phyloP scores from a whole-genome alignment of 2,329 filamentous ascomycete species.

The Cercospora sp. region DNA sequence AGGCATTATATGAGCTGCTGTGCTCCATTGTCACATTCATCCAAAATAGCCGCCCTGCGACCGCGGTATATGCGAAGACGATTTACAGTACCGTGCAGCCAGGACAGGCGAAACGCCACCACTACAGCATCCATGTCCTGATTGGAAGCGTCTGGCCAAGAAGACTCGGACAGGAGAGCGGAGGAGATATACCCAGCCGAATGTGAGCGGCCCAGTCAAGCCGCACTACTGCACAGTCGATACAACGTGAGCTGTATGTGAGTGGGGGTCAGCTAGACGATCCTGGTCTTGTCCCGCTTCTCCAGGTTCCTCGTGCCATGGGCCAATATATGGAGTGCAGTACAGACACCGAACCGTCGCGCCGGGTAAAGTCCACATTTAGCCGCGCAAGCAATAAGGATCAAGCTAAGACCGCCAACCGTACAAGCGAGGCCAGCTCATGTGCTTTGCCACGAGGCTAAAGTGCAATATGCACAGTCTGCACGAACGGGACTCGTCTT shows the following conservation, averaged over 20 bases:
- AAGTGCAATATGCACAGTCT: slow-evolving; percentile 2
- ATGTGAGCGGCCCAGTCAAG: background rate
- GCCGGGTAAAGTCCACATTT: slow-evolving; percentile 12
- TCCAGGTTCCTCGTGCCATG: slow-evolving; percentile 8
- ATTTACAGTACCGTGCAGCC: background rate
- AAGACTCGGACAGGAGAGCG: slow-evolving; percentile 52
- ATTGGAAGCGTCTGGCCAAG: slow-evolving; percentile 30
- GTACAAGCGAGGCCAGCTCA: slow-evolving; percentile 8
- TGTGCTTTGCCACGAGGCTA: slow-evolving; percentile 7
- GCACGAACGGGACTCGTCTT: background rate
- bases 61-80: slow-evolving; percentile 6
- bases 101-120: slow-evolving; percentile 11
- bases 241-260: background rate
- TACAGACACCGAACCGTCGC: background rate
- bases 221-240: slow-evolving; percentile 1
- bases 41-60: slow-evolving; percentile 14
- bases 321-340: slow-evolving; percentile 4
- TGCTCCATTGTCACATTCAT: slow-evolving; percentile 11
- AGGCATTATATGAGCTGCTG: slow-evolving; percentile 15
- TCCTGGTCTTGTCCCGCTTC: slow-evolving; percentile 5
- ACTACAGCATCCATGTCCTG: background rate
- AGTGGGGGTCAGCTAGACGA: background rate
- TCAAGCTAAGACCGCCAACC: background rate
- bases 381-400: slow-evolving; percentile 8
- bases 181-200: background rate